Evolutionary conservation across 331 rosid species (phyloP).

Genomic region (Malus hybrid): DNA sequence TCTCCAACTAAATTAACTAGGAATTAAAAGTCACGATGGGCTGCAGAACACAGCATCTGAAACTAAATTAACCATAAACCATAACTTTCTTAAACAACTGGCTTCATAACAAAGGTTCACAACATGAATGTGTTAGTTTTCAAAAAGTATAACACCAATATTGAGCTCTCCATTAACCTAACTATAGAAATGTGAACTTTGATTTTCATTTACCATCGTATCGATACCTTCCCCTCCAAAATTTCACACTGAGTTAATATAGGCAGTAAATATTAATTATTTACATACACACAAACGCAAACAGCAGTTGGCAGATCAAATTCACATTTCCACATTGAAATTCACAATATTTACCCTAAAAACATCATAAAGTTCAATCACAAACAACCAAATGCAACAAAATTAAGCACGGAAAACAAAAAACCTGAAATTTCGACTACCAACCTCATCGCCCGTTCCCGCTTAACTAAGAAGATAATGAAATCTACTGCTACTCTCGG

Average conservation of each 20-base stretch:
- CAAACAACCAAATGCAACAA: background rate
- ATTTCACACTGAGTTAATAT: background rate
- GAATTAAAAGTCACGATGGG: background rate
- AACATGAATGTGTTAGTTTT: background rate
- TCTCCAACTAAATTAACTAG: background rate
- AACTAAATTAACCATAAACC: background rate
- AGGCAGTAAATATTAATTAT: background rate
- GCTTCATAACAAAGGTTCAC: background rate
- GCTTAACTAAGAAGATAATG: background rate
- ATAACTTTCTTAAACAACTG: background rate
- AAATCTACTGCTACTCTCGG: too few relatives aligned
- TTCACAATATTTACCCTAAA: background rate
- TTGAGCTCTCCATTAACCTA: background rate
- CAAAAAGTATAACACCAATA: background rate
- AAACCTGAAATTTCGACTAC: conserved; percentile 3
- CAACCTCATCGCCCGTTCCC: conserved; percentile 90
- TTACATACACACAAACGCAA: background rate
- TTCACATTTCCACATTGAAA: background rate
- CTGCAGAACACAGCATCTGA: background rate
- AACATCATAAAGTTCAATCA: background rate
- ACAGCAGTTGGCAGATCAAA: background rate
- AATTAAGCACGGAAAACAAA: background rate
- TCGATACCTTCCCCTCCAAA: background rate
- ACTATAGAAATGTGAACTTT: background rate
- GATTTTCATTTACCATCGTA: background rate